Evolutionary conservation across 2,329 filamentous ascomycete species (phyloP).

Genomic region (Tolypocladium guangdongense): DNA sequence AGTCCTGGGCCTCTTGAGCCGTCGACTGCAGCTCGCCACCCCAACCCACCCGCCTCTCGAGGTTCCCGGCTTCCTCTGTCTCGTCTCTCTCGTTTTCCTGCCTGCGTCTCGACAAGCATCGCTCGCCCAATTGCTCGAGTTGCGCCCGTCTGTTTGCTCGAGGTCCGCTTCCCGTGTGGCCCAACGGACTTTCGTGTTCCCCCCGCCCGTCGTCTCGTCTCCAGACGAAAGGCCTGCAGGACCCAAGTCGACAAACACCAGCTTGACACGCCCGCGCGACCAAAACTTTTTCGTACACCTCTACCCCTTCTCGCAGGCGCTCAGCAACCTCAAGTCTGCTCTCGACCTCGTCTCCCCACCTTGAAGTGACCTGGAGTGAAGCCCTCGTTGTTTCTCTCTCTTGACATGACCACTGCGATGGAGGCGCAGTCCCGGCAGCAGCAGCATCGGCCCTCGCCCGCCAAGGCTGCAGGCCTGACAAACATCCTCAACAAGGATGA

Average conservation of each 20-base stretch:
- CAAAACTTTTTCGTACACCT: background rate
- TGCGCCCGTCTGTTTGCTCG: constrained; percentile 2
- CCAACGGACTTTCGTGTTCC: background rate
- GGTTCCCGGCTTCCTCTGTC: background rate
- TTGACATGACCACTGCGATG: constrained; percentile 6
- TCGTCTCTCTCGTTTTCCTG: background rate
- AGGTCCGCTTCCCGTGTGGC: background rate
- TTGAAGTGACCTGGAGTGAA: background rate
- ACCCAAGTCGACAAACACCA: background rate
- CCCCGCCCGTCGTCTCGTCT: background rate
- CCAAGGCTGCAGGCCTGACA: constrained; percentile 25
- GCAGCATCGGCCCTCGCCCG: constrained; percentile 6
- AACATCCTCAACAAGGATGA: constrained; percentile 29
- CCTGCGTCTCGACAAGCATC: background rate
- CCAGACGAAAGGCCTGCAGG: background rate
- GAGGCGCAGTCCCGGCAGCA: constrained; percentile 9
- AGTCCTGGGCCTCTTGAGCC: background rate
- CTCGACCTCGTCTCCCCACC: background rate
- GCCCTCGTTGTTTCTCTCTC: background rate
- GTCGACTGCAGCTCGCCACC: background rate
- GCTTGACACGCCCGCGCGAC: background rate
- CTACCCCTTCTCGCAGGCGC: background rate
- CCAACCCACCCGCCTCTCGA: background rate
- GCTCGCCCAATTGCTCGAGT: constrained; percentile 1
- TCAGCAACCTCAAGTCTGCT: background rate